Percentiles rank a stretch among this genome's conserved stretches.
These are phyloP conservation scores for Leishmania martiniquensis DNA, from an alignment of 208 protist genomes.

Conservation along the genomic window DNA sequence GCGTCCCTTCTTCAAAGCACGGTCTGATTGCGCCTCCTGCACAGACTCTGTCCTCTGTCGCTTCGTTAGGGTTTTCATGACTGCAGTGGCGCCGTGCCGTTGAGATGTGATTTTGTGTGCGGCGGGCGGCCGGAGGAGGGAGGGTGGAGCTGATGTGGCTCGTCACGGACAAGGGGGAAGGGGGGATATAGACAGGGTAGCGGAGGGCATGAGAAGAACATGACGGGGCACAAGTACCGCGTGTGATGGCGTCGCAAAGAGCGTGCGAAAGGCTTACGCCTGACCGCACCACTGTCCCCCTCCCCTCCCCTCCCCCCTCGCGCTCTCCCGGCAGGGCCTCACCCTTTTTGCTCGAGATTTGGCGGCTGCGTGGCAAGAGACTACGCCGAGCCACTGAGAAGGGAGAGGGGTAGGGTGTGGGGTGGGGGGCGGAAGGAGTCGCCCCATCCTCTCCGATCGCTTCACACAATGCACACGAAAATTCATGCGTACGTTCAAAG, in stretches of 20 bases:
- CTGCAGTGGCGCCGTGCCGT: background rate
- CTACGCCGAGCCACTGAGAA: background rate
- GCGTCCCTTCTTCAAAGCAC: background rate
- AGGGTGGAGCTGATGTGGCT: too few species aligned
- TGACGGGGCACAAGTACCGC: too few species aligned
- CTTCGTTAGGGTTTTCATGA: slow-evolving; percentile 16
- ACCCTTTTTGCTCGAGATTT: too few species aligned
- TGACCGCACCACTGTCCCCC: background rate
- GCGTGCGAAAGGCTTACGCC: too few species aligned
- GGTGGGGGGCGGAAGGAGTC: background rate
- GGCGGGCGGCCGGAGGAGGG: background rate
- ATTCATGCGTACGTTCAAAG: background rate
- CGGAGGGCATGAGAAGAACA: too few species aligned
- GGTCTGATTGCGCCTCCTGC: background rate
- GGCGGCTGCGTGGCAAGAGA: too few species aligned
- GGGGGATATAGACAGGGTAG: too few species aligned
- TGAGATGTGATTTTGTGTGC: background rate
- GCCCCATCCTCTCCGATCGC: background rate
- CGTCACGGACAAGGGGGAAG: too few species aligned
- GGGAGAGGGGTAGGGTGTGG: background rate
- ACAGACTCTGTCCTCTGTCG: slow-evolving; percentile 2
- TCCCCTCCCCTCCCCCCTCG: too few species aligned
- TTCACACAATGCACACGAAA: background rate
- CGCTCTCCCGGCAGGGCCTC: too few species aligned
- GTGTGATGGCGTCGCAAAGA: too few species aligned